phyloP scores from a whole-genome alignment of 371 early-diverging fungal species.

The Coemansia sp. region DNA sequence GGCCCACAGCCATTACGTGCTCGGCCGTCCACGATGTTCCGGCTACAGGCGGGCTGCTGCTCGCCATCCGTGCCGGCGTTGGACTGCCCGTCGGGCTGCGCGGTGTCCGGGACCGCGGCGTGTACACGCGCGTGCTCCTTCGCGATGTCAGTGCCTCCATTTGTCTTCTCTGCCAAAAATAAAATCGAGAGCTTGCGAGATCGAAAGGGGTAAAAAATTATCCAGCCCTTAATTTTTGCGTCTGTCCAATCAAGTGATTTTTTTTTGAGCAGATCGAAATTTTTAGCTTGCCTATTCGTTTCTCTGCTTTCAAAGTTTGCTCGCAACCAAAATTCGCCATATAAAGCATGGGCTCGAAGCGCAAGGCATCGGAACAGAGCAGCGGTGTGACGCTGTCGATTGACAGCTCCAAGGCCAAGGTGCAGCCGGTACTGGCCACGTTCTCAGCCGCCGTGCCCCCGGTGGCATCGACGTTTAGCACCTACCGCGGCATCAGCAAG shows the following conservation, averaged over 20 bases:
- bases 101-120: constrained; percentile 5
- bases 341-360: constrained; percentile 32
- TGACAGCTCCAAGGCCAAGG: constrained; percentile 30
- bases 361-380: constrained; percentile 20
- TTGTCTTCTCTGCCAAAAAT: not conserved
- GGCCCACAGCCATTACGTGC: not conserved
- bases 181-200: not conserved
- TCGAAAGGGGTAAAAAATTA: not conserved
- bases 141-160: constrained; percentile 8
- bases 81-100: constrained; percentile 1
- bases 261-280: constrained; percentile 1
- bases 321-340: not conserved
- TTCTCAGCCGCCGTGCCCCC: constrained; percentile 54
- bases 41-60: not conserved
- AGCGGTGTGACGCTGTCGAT: constrained; percentile 20
- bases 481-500: constrained; percentile 50
- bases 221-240: not conserved
- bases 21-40: not conserved
- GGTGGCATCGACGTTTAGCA: constrained; percentile 47
- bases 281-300: not conserved
- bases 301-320: not conserved
- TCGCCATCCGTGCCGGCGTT: not conserved
- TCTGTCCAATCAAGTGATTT: not conserved
- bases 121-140: constrained; percentile 7
- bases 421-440: constrained; percentile 51